Evolutionary conservation across 78 protist species (phyloP).

Genomic region (Neovahlkampfia damariscottae): DNA sequence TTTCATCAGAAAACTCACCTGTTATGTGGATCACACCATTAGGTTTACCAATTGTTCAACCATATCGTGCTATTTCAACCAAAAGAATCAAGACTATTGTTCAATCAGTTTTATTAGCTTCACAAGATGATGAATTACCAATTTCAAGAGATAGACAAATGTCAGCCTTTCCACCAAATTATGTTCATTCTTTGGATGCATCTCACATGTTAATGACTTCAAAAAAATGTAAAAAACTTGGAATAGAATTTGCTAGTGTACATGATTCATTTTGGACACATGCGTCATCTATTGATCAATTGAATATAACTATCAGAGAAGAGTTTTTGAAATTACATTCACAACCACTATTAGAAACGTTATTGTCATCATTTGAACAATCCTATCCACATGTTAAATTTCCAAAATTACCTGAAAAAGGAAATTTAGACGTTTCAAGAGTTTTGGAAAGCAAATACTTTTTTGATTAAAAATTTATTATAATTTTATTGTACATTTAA

Average conservation of each 20-base stretch:
- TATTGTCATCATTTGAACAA: conserved; percentile 1
- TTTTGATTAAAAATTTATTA: conserved; percentile 50
- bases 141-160: conserved; percentile 14
- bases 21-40: conserved; percentile 77
- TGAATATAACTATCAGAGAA: conserved; percentile 51
- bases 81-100: neutral
- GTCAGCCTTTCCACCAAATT: conserved; percentile 91
- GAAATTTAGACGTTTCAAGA: conserved; percentile 36
- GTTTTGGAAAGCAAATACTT: conserved; percentile 49
- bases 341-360: conserved; percentile 14
- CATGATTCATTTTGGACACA: conserved; percentile 94
- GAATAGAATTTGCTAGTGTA: conserved; percentile 65
- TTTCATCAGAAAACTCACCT: neutral
- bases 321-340: conserved; percentile 57
- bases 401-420: conserved; percentile 45
- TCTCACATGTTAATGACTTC: conserved; percentile 87
- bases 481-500: too few relatives aligned
- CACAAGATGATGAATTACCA: neutral
- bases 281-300: conserved; percentile 37
- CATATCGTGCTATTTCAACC: conserved; percentile 29
- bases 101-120: neutral
- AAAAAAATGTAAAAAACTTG: neutral
- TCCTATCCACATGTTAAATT: conserved; percentile 25
- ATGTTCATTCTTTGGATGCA: conserved; percentile 82
- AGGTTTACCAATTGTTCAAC: conserved; percentile 75